Conservation (phyloP, 2,329 filamentous ascomycete genomes). For the Tolypocladium sp. region DNA sequence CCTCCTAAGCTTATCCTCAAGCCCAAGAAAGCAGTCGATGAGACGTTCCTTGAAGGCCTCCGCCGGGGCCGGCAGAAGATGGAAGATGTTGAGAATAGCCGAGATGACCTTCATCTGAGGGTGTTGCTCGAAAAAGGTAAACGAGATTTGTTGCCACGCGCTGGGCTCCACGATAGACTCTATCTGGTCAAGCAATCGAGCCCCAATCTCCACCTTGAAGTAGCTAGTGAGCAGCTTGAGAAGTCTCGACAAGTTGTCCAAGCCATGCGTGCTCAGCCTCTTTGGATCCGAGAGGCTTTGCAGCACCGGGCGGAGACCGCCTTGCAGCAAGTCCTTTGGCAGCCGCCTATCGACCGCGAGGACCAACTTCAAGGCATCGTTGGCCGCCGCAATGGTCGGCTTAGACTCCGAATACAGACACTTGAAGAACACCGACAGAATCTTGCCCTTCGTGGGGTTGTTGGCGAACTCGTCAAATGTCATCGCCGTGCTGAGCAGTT, state of each 20-base stretch:
- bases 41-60: conserved; percentile 85
- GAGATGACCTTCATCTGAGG: conserved; percentile 89
- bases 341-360: conserved; percentile 83
- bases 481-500: conserved; percentile 87
- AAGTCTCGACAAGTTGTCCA: conserved; percentile 84
- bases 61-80: conserved; percentile 84
- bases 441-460: conserved; percentile 54
- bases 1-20: conserved; percentile 76
- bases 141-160: conserved; percentile 81
- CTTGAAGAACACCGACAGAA: conserved; percentile 96
- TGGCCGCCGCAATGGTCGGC: conserved; percentile 88
- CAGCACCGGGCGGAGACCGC: conserved; percentile 86
- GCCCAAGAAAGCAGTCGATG: conserved; percentile 79
- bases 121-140: conserved; percentile 89
- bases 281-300: conserved; percentile 94
- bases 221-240: conserved; percentile 92
- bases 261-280: conserved; percentile 74
- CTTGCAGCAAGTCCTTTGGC: conserved; percentile 90
- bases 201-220: conserved; percentile 97
- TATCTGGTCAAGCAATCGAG: conserved; percentile 86
- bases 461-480: conserved; percentile 85
- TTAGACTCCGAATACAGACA: conserved; percentile 88
- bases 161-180: conserved; percentile 78
- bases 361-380: conserved; percentile 80
- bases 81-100: conserved; percentile 93